Conservation (phyloP, 108 stramenopile genomes). For the Stephanodiscus minutulus region DNA sequence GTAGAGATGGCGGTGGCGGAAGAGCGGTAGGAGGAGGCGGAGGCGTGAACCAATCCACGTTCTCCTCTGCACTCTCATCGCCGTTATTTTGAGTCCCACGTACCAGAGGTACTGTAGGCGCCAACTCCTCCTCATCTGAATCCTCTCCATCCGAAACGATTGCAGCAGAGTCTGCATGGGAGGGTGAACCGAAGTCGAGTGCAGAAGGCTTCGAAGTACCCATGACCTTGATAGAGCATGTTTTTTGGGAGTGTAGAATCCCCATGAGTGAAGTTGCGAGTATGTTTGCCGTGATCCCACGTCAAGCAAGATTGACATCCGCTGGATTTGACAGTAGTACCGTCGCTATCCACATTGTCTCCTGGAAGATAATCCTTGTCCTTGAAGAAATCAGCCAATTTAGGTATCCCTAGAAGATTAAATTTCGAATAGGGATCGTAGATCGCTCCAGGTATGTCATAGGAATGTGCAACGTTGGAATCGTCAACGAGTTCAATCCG, state of each 20-base stretch:
- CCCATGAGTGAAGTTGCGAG: not conserved
- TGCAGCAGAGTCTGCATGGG: not conserved
- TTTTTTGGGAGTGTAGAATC: not conserved
- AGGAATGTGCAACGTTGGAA: not conserved
- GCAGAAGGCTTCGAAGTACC: constrained; percentile 7
- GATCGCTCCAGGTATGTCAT: not conserved
- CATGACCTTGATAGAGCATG: not conserved
- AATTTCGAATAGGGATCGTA: not conserved
- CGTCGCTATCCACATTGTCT: not conserved
- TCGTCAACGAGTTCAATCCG: not conserved
- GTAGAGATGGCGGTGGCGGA: too few species aligned
- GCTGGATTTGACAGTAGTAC: not conserved
- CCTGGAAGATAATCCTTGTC: not conserved
- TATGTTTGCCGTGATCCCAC: not conserved
- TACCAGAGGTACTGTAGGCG: not conserved
- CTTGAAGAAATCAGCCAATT: not conserved
- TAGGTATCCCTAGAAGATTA: not conserved
- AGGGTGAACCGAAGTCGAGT: not conserved
- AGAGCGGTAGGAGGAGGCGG: too few species aligned
- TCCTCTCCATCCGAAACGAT: not conserved
- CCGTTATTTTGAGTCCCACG: not conserved
- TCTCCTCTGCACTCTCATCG: not conserved
- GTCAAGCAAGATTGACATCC: not conserved
- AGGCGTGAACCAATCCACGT: too few species aligned
- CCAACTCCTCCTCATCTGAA: not conserved